phyloP scores from a whole-genome alignment of 2,329 filamentous ascomycete species.

The Alternaria incomplexa region DNA sequence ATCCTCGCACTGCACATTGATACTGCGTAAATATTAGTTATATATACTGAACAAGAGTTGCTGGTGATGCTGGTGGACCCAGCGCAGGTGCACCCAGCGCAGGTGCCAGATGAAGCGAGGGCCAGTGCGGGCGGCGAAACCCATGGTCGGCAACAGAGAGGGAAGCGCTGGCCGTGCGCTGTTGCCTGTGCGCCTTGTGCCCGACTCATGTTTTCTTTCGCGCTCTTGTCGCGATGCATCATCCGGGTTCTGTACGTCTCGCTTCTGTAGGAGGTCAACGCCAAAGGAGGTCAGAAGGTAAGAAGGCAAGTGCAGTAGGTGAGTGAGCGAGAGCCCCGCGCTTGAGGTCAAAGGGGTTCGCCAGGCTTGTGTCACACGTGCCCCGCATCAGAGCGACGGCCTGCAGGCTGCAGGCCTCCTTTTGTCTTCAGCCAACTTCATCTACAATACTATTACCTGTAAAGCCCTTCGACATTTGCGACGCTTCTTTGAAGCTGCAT shows the following conservation, averaged over 20 bases:
- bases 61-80: neutral
- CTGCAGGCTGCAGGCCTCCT: neutral
- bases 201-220: neutral
- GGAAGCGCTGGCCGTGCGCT: slow-evolving; percentile 11
- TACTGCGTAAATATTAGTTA: neutral
- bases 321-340: neutral
- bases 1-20: slow-evolving; percentile 68
- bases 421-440: neutral
- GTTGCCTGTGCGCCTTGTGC: slow-evolving; percentile 3
- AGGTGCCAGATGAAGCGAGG: neutral
- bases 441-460: neutral
- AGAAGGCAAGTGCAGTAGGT: neutral
- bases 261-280: neutral
- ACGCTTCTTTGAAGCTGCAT: neutral
- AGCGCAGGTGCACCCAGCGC: neutral
- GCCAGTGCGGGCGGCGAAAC: neutral
- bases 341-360: neutral
- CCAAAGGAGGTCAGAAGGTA: neutral
- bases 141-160: neutral
- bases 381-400: neutral
- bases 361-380: slow-evolving; percentile 8
- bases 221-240: neutral
- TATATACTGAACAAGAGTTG: neutral
- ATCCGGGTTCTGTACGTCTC: neutral
- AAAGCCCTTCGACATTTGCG: neutral